Conservation (phyloP, 805 yeast genomes). For the Kodamaea kakaduensis region DNA sequence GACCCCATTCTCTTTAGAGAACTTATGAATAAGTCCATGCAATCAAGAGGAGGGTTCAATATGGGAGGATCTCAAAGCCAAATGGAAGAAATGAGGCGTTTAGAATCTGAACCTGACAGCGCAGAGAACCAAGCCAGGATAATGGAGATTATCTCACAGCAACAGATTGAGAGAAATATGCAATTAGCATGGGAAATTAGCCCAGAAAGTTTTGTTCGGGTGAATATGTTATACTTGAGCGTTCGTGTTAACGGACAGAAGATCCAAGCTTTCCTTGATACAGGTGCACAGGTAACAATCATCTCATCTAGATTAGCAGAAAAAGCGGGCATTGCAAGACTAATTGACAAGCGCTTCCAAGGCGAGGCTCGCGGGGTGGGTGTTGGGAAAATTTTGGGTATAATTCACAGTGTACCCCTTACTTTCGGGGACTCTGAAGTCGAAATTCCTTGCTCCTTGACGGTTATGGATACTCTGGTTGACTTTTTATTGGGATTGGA, state of each 20-base stretch:
- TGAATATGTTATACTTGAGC: slow-evolving; percentile 78
- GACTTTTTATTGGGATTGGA: slow-evolving; percentile 87
- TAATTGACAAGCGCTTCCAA: slow-evolving; percentile 73
- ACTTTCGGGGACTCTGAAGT: slow-evolving; percentile 55
- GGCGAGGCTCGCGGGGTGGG: slow-evolving; percentile 95
- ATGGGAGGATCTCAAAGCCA: slow-evolving; percentile 15
- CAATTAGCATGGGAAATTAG: slow-evolving; percentile 77
- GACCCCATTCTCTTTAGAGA: slow-evolving; percentile 48
- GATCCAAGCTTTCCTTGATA: slow-evolving; percentile 90
- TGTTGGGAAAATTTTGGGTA: slow-evolving; percentile 67
- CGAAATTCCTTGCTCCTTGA: slow-evolving; percentile 39
- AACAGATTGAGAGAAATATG: slow-evolving; percentile 76
- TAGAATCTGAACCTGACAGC: slow-evolving; percentile 65
- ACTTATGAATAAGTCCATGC: slow-evolving; percentile 30
- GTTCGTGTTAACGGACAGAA: slow-evolving; percentile 74
- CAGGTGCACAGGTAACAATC: slow-evolving; percentile 92
- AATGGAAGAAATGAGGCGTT: slow-evolving; percentile 43
- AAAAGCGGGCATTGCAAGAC: slow-evolving; percentile 59
- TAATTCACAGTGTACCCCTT: slow-evolving; percentile 85
- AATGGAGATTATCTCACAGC: slow-evolving; percentile 62
- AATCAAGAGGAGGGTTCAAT: slow-evolving; percentile 14
- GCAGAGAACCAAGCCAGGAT: slow-evolving; percentile 66
- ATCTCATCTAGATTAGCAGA: slow-evolving; percentile 77
- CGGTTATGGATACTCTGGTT: slow-evolving; percentile 56
- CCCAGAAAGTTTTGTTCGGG: slow-evolving; percentile 84